Conservation (phyloP, 176 grass and related monocot species). For the Carex myosuroides region DNA sequence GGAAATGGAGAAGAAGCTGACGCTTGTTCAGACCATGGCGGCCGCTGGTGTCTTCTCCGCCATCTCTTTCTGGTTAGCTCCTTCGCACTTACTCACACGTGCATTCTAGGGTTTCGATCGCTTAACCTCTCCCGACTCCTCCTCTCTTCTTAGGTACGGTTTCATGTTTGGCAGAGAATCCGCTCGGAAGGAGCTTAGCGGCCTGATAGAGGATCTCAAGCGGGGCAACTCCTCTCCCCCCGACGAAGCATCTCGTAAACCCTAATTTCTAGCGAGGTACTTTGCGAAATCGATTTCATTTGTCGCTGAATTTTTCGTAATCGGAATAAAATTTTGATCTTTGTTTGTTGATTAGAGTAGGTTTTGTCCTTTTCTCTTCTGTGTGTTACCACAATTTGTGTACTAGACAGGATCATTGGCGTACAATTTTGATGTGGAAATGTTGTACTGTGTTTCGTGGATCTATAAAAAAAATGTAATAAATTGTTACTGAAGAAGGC, state of each 20-base stretch:
- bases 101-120: not conserved
- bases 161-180: constrained; percentile 99
- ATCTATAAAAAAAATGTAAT: not conserved
- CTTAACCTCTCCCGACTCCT: not conserved
- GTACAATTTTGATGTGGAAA: not conserved
- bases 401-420: not conserved
- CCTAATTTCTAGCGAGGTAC: constrained; percentile 1
- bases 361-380: not conserved
- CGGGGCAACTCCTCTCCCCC: not conserved
- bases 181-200: constrained; percentile 74
- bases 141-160: constrained; percentile 53
- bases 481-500: not conserved
- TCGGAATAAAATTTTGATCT: constrained; percentile 3
- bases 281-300: not conserved
- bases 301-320: constrained; percentile 4
- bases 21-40: constrained; percentile 63
- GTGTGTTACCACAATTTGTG: not conserved
- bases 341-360: not conserved
- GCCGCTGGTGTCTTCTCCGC: constrained; percentile 88
- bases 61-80: constrained; percentile 68
- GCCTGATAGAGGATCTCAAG: constrained; percentile 75
- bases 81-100: not conserved
- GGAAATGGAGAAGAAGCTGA: constrained; percentile 59
- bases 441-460: not conserved
- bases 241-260: constrained; percentile 30